Evolutionary conservation across 306 rosid genomes (phyloP).

Genomic region (Begonia peltatifolia): DNA sequence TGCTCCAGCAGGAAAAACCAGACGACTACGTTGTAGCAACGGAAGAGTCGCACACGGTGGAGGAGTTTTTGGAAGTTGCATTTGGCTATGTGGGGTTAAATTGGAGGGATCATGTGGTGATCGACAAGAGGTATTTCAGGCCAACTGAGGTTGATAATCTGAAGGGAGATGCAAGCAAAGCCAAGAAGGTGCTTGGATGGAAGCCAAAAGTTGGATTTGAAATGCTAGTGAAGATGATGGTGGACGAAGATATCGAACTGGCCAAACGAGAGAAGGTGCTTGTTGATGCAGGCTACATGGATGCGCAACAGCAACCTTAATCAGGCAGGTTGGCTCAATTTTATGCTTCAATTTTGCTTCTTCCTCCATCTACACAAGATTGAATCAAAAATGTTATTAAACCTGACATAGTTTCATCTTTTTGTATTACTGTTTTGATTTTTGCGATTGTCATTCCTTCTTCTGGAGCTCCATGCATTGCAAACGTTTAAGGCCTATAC

Average conservation of each 20-base stretch:
- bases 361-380: neutral
- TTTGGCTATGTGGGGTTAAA: conserved; percentile 74
- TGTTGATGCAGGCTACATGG: conserved; percentile 96
- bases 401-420: neutral
- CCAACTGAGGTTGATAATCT: conserved; percentile 92
- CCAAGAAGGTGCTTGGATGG: conserved; percentile 80
- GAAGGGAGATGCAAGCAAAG: conserved; percentile 73
- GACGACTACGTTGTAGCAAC: conserved; percentile 96
- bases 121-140: conserved; percentile 77
- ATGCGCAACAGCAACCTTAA: conserved; percentile 97
- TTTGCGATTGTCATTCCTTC: no score
- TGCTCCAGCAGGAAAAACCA: conserved; percentile 91
- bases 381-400: neutral
- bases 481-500: no score
- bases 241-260: conserved; percentile 69
- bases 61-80: conserved; percentile 75
- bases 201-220: conserved; percentile 83
- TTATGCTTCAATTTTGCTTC: conserved; percentile 3
- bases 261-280: conserved; percentile 96
- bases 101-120: conserved; percentile 81
- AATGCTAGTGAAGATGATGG: conserved; percentile 94
- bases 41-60: conserved; percentile 87
- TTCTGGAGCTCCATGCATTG: no score
- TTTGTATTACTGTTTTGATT: neutral
- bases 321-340: neutral